Base-by-base conservation (phyloP, 192 early-diverging fungal genomes). In the Podila clonocystis region DNA sequence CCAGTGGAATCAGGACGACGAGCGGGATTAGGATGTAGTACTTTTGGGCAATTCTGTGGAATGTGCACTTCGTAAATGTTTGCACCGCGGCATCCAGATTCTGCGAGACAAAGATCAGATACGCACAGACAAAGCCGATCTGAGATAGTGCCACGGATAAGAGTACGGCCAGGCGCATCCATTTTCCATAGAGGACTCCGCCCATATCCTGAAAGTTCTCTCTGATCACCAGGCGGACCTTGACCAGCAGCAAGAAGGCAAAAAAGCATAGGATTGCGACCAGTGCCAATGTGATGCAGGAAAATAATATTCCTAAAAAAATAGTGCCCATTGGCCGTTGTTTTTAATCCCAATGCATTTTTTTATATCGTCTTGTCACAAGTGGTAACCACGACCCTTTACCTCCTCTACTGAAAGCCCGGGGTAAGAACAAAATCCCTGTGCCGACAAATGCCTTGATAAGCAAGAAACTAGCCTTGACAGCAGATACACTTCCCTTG, bases 111-210 rank as follows among this genome's bases (percentile, higher is more conserved):
- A 97, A 97, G 38, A 97, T 95, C 62, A 92, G 88, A 66, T 96
- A 96, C 1, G 95, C 94, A 59, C 94, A 96, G 65, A 93, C 92
- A 79, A 97, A 97, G 3, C 96, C 96, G 58, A 94, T 86, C 85
- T 96, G 90, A 13, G 90, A 88, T 31, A 93, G 67, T 49, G 85
- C 86, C 31, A 93, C 89, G 33, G 89, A 87, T 45, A 89, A 83
- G 65, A 90, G 82, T 0, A 86, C 69, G 9, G 70, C 36, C 3
- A 74, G 41, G 24, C 82, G 67, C 70, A 72, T 73, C 74, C 74
- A 83, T 29, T 72, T 72, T 36, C 82, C 82, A 33, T 66, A 83
- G 0, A 77, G 58, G 5, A 60, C 68, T 9, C 65, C 33, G 0
- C 74, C 74, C 41, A 77, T 77, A 50, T 77, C 91, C 75, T 91